Evolutionary conservation across 2,329 filamentous ascomycete species (phyloP).

Genomic region (Talaromyces albobiverticillius): DNA sequence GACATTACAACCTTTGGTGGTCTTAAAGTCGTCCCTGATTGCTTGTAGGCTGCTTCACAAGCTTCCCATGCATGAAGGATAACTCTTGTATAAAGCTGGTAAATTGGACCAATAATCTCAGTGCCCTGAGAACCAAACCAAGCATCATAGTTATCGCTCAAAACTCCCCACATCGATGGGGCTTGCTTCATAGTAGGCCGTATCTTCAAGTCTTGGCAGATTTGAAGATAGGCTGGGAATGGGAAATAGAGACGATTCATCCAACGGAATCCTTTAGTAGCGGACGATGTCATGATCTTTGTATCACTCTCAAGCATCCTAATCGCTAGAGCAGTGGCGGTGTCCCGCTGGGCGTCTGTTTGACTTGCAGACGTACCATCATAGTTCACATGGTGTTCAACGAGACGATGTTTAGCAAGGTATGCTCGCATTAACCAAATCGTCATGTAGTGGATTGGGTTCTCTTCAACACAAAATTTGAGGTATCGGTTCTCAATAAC

Average conservation of each 20-base stretch:
- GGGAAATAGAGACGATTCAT: slow-evolving; percentile 46
- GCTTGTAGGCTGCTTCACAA: slow-evolving; percentile 17
- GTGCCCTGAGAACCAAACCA: slow-evolving; percentile 21
- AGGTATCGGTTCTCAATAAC: slow-evolving; percentile 50
- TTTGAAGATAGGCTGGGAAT: slow-evolving; percentile 48
- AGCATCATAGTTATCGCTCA: slow-evolving; percentile 46
- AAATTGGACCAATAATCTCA: slow-evolving; percentile 22
- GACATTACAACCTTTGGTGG: slow-evolving; percentile 29
- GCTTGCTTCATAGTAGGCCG: slow-evolving; percentile 28
- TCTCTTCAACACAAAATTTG: slow-evolving; percentile 36
- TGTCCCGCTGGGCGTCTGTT: background rate
- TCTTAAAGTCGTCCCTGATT: slow-evolving; percentile 9
- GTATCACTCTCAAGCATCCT: slow-evolving; percentile 48
- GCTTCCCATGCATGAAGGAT: slow-evolving; percentile 44
- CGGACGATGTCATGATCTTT: slow-evolving; percentile 40
- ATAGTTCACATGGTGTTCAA: slow-evolving; percentile 46
- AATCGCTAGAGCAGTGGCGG: slow-evolving; percentile 23
- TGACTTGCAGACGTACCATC: slow-evolving; percentile 15
- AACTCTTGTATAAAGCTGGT: slow-evolving; percentile 32
- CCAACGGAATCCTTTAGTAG: slow-evolving; percentile 45
- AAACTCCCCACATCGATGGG: slow-evolving; percentile 40
- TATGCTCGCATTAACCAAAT: slow-evolving; percentile 44
- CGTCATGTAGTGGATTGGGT: slow-evolving; percentile 48
- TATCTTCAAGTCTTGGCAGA: slow-evolving; percentile 41
- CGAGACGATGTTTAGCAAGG: slow-evolving; percentile 50